Percentiles rank a stretch among this genome's conserved stretches.
phyloP scores from a whole-genome alignment of 306 rosid genomes.

The Potentilla sterilis region DNA sequence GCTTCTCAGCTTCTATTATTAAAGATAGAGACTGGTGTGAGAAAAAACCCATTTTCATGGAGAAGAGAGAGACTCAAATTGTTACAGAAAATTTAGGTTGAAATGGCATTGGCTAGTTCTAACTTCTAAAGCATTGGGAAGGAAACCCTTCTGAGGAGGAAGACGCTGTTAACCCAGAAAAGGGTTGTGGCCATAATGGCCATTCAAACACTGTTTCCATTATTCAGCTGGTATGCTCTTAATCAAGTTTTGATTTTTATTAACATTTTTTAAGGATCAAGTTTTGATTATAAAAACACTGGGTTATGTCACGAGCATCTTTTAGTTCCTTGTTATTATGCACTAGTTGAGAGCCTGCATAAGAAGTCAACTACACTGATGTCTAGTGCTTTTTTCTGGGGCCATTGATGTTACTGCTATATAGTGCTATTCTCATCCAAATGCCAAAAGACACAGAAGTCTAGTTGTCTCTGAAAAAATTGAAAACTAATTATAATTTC shows the following conservation, averaged over 20 bases:
- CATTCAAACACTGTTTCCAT: background rate
- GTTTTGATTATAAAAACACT: background rate
- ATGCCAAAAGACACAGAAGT: background rate
- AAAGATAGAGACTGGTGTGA: background rate
- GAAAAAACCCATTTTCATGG: background rate
- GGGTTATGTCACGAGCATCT: background rate
- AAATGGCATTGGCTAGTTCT: background rate
- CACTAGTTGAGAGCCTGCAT: background rate
- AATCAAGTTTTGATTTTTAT: background rate
- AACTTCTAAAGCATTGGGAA: background rate
- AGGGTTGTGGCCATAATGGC: too few species aligned
- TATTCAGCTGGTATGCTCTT: background rate
- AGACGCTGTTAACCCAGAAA: background rate
- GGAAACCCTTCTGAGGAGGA: background rate
- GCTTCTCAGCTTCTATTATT: background rate
- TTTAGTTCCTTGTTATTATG: background rate
- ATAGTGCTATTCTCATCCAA: slow-evolving; percentile 10
- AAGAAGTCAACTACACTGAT: background rate
- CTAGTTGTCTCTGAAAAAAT: background rate
- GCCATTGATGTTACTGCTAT: background rate
- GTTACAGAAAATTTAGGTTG: too few species aligned
- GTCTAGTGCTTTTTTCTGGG: background rate
- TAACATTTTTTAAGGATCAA: background rate
- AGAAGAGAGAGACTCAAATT: background rate
- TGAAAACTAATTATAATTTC: background rate